Conservation (phyloP, 345 rosid species). For the Pistacia integerrima region DNA sequence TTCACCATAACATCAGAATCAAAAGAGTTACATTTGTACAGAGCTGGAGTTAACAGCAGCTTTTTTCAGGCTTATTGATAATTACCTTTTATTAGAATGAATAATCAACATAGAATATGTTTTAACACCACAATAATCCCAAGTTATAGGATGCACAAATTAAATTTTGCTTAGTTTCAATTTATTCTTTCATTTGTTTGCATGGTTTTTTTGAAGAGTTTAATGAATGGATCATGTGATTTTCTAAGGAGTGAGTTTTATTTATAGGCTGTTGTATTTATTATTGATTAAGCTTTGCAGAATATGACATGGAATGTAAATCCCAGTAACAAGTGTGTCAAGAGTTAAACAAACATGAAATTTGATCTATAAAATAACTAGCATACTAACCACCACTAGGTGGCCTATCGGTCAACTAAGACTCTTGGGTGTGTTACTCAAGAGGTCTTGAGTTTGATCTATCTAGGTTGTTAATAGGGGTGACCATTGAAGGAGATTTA, state of each 20-base stretch:
- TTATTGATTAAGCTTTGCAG: no score
- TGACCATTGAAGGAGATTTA: no score
- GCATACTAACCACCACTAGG: no score
- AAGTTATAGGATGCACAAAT: background rate
- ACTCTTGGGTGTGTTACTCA: no score
- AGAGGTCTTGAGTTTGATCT: no score
- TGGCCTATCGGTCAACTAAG: no score
- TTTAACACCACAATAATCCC: background rate
- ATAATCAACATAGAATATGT: background rate
- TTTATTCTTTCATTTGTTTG: background rate
- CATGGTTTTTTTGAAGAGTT: background rate
- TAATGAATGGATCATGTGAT: background rate
- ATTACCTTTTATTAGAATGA: background rate
- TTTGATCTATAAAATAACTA: no score
- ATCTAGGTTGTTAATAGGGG: no score
- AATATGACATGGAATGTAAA: no score
- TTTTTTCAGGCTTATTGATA: constrained; percentile 32
- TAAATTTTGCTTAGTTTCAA: background rate
- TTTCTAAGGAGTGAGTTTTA: background rate
- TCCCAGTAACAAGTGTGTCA: no score
- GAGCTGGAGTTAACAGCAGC: constrained; percentile 47
- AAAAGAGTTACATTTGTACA: constrained; percentile 35
- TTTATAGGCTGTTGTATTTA: background rate
- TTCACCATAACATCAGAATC: constrained; percentile 17
- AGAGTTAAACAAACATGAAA: no score